Evolutionary conservation across 805 yeast species (phyloP).

Genomic region (Teunomyces kruisii): DNA sequence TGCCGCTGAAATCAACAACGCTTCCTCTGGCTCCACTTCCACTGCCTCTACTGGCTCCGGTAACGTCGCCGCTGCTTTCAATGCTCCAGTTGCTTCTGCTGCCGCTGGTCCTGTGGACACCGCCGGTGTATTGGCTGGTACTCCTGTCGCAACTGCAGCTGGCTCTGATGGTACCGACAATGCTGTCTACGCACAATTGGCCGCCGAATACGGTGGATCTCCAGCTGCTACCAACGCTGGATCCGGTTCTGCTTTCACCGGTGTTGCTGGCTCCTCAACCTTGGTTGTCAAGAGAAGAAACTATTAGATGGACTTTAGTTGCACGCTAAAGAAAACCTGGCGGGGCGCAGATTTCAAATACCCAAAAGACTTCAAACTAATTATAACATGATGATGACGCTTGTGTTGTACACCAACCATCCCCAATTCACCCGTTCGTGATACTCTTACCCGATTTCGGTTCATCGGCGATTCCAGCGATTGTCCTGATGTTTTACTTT

Average conservation of each 20-base stretch:
- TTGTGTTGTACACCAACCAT: neutral
- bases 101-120: conserved; percentile 4
- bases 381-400: conserved; percentile 1
- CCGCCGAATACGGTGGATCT: conserved; percentile 11
- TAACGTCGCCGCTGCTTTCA: conserved; percentile 9
- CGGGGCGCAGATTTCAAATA: neutral
- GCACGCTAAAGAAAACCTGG: too few relatives aligned
- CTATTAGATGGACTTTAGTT: conserved; percentile 10
- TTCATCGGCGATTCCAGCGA: conserved; percentile 1
- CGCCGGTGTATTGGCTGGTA: conserved; percentile 9
- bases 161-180: conserved; percentile 4
- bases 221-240: conserved; percentile 2
- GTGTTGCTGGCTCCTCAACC: conserved; percentile 6
- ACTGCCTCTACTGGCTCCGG: conserved; percentile 13
- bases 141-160: conserved; percentile 11
- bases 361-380: neutral
- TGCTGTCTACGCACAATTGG: conserved; percentile 11
- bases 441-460: neutral
- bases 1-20: conserved; percentile 13
- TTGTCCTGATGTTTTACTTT: neutral
- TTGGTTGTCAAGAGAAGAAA: conserved; percentile 13
- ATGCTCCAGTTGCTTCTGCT: conserved; percentile 11
- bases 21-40: conserved; percentile 17
- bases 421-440: neutral
- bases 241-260: conserved; percentile 3